phyloP scores from a whole-genome alignment of 441 rosid genomes.

The Biscutella laevigata region DNA sequence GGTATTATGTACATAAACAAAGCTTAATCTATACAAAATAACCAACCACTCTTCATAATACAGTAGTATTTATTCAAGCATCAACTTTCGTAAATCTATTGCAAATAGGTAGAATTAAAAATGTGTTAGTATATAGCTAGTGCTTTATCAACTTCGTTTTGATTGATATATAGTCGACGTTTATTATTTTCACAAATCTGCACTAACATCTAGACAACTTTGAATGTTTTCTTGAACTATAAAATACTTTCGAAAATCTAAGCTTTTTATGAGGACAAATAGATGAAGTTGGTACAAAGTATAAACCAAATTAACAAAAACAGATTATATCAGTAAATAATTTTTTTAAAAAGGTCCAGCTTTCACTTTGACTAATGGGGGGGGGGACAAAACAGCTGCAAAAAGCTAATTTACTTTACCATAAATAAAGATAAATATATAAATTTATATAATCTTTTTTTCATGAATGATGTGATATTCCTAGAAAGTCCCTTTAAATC shows the following conservation, averaged over 20 bases:
- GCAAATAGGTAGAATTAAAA: conserved; percentile 6
- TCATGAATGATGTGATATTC: conserved; percentile 22
- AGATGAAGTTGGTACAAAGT: conserved; percentile 13
- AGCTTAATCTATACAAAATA: too few species aligned
- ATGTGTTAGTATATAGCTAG: not conserved
- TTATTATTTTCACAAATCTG: conserved; percentile 16
- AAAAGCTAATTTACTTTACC: conserved; percentile 21
- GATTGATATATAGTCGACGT: too few species aligned
- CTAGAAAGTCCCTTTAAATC: conserved; percentile 14
- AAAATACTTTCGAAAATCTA: conserved; percentile 18
- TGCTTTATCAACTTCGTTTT: conserved; percentile 10
- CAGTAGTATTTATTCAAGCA: not conserved
- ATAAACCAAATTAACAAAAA: conserved; percentile 1
- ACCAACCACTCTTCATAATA: conserved; percentile 11
- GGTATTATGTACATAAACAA: not conserved
- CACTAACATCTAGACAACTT: conserved; percentile 23
- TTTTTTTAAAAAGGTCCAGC: conserved; percentile 16
- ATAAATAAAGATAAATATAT: conserved; percentile 20
- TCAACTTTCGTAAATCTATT: not conserved
- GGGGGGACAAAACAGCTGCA: conserved; percentile 26
- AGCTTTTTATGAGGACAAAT: conserved; percentile 18
- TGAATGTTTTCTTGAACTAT: conserved; percentile 8
- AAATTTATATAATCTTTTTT: conserved; percentile 16
- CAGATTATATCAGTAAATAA: conserved; percentile 7
- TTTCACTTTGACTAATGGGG: conserved; percentile 22